Percentiles rank a stretch among this genome's conserved stretches.
Conservation (phyloP, 108 stramenopile species). For the Skeletonema grethae region DNA sequence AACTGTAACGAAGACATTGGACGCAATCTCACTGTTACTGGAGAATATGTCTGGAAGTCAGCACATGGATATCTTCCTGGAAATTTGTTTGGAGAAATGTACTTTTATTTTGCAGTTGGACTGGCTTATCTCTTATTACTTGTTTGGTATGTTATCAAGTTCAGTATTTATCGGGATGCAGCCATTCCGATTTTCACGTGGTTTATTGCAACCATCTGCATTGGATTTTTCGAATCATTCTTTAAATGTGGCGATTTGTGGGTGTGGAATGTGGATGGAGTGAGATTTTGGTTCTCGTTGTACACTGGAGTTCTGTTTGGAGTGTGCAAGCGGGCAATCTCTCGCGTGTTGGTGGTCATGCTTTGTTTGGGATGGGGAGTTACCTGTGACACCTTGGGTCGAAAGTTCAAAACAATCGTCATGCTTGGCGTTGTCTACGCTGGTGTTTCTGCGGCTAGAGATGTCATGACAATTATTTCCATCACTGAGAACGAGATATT, state of each 20-base stretch:
- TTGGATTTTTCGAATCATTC: constrained; percentile 73
- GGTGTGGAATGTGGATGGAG: constrained; percentile 86
- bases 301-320: constrained; percentile 78
- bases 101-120: constrained; percentile 65
- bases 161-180: constrained; percentile 66
- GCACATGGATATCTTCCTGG: constrained; percentile 86
- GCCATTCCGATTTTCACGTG: constrained; percentile 84
- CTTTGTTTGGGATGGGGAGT: constrained; percentile 87
- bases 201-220: constrained; percentile 71
- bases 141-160: constrained; percentile 64
- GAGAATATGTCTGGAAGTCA: constrained; percentile 72
- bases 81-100: constrained; percentile 83
- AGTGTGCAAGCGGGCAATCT: constrained; percentile 77
- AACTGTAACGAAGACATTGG: constrained; percentile 80
- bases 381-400: constrained; percentile 71
- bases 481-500: constrained; percentile 72
- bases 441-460: constrained; percentile 55
- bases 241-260: constrained; percentile 76
- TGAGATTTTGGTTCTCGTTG: constrained; percentile 65
- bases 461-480: constrained; percentile 74
- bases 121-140: constrained; percentile 53
- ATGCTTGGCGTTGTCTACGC: constrained; percentile 67
- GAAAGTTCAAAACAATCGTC: constrained; percentile 67
- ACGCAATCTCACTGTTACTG: constrained; percentile 60
- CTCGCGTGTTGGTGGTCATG: constrained; percentile 82